Base-by-base conservation (phyloP, 805 yeast genomes). In the Debaryomyces prosopidis region DNA sequence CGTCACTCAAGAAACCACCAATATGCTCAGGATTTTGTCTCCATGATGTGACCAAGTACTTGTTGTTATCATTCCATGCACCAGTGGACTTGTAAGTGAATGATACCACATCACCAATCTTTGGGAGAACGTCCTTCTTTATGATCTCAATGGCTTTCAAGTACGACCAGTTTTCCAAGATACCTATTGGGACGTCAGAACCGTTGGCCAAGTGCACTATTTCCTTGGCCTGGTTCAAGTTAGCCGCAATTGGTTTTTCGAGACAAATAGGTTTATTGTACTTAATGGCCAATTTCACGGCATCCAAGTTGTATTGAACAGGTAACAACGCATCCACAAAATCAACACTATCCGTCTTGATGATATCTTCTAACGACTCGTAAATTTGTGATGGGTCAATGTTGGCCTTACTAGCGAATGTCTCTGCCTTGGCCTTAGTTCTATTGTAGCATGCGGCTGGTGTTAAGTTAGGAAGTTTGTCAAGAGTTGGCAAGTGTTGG, bases 211-310 rank as follows among this genome's bases (percentile, higher is more conserved):
- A 59, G 49, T 80, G 64, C 34, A 91, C 96, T 46, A 92, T 80
- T 64, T 87, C 84, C 48, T 73, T 76, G 17, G 97, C 97, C 62
- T 89, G 96, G 9, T 73, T 79, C 57, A 92, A 65, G 48, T 79
- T 84, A 33, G 96, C 96, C 28, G 97, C 94, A 61, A 92, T 84
- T 52, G 98, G 98, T 69, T 92, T 92, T 65, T 92, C 98, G 58
- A 92, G 66, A 32, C 81, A 74, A 38, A 91, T 74, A 47, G 96
- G 94, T 69, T 91, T 92, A 41, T 82, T 80, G 54, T 86, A 77
- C 40, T 79, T 76, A 44, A 89, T 71, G 2, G 96, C 96, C 53
- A 78, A 75, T 57, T 81, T 75, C 28, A 90, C 85, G 2, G 83
- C 83, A 33, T 74, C 81, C 38, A 82, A 70, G 63, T 89, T 92